Evolutionary conservation across 345 rosid genomes (phyloP).

Genomic region (Leavenworthia alabamica): DNA sequence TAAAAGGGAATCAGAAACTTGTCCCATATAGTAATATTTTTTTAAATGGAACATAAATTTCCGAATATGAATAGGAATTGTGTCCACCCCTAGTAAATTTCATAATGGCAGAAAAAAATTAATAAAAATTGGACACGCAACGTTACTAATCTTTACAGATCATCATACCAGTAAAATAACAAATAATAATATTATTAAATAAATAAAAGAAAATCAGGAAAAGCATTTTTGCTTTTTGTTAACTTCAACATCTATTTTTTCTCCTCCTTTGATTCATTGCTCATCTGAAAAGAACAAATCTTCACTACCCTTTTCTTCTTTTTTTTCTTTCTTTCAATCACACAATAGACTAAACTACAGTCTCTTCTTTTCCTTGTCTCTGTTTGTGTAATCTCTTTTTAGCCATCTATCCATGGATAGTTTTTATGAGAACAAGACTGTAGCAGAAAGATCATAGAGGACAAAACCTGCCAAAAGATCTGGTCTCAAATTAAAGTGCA

Average conservation of each 20-base stretch:
- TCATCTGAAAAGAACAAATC: slow-evolving; percentile 14
- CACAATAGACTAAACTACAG: slow-evolving; percentile 16
- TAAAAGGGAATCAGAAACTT: no score
- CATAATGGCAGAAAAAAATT: no score
- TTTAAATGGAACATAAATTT: no score
- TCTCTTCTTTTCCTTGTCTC: slow-evolving; percentile 14
- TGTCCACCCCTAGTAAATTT: no score
- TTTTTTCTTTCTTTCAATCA: no score
- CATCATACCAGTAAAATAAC: slow-evolving; percentile 20
- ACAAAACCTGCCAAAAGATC: slow-evolving; percentile 21
- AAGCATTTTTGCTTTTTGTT: slow-evolving; percentile 10
- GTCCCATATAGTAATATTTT: no score
- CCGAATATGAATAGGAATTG: no score
- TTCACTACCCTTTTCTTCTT: slow-evolving; percentile 16
- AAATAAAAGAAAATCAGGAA: not conserved
- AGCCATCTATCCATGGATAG: slow-evolving; percentile 22
- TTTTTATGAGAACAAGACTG: slow-evolving; percentile 4
- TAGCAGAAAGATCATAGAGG: slow-evolving; percentile 1
- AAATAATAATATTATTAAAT: not conserved
- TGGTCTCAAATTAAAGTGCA: slow-evolving; percentile 19
- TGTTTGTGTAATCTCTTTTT: not conserved
- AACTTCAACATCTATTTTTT: slow-evolving; percentile 13
- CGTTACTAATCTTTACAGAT: no score
- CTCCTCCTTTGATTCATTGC: slow-evolving; percentile 12
- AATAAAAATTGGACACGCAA: no score